Base-by-base conservation (phyloP, 2,329 filamentous ascomycete genomes). In the Didymella keratinophila region DNA sequence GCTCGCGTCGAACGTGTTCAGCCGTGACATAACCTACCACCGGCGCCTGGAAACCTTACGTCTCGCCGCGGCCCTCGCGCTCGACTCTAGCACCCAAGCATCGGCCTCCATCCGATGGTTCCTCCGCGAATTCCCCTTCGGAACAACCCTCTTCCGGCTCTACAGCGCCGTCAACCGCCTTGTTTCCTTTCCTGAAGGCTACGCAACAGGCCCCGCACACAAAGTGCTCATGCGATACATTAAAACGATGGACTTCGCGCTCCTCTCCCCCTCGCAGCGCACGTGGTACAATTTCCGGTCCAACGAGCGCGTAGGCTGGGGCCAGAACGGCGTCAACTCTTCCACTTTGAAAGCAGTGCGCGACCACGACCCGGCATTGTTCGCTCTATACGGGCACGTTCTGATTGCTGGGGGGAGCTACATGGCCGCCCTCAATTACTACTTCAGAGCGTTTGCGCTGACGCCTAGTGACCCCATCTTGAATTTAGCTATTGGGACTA, bases 181-280 rank as follows among this genome's bases (percentile, higher is more conserved):
- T 8, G 91, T 87, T 70, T 87, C 91, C 51, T 88, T 91, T 14
- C 87, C 89, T 82, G 87, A 36, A 85, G 87, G 28, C 82, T 97
- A 94, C 76, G 89, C 89, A 50, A 89, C 89, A 2, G 90, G 91
- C 0, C 89, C 92, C 0, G 89, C 89, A 20, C 93, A 97, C 76
- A 98, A 98, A 75, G 96, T 91, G 72, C 88, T 98, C 69, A 83
- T 97, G 57, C 88, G 95, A 4, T 92, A 96, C 77, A 91, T 99
- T 78, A 96, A 96, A 76, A 87, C 88, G 3, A 91, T 96, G 80
- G 95, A 99, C 76, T 89, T 85, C 62, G 79, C 81, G 4, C 81
- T 90, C 3, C 80, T 89, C 2, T 80, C 81, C 2, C 81, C 84
- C 14, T 79, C 82, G 14, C 78, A 82, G 25, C 80, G 83, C 14